phyloP scores from a whole-genome alignment of 306 rosid genomes.

The Fragaria vesca region DNA sequence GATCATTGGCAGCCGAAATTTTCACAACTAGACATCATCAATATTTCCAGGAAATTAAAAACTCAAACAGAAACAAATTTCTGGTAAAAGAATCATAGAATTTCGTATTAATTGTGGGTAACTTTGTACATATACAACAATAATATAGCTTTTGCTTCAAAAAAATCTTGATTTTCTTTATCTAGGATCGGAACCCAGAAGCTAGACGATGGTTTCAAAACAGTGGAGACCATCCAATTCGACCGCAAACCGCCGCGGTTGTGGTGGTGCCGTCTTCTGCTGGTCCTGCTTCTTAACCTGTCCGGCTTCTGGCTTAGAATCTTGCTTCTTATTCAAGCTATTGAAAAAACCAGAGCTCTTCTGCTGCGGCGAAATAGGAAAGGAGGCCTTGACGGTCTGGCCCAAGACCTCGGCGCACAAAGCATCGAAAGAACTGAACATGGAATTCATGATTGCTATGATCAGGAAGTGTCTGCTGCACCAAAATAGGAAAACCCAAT shows the following conservation, averaged over 20 bases:
- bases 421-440: conserved; percentile 47
- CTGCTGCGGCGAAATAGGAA: conserved; percentile 18
- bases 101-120: background rate
- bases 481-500: background rate
- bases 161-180: background rate
- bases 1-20: background rate
- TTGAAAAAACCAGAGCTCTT: background rate
- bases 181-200: background rate
- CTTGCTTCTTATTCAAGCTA: background rate
- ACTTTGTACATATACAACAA: background rate
- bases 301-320: background rate
- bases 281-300: conserved; percentile 2
- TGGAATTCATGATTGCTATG: conserved; percentile 36
- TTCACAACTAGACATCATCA: background rate
- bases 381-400: conserved; percentile 29
- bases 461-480: background rate
- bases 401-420: conserved; percentile 40
- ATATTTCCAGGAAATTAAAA: background rate
- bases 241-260: conserved; percentile 32
- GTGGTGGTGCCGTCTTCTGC: background rate
- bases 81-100: conserved; percentile 1
- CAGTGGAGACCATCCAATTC: conserved; percentile 50
- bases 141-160: background rate
- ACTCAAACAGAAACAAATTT: background rate
- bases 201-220: conserved; percentile 39